Evolutionary conservation across 129 eudicot genomes (phyloP), one percentile per base, ranked within the genome.

Genomic region (Mikania micrantha): DNA sequence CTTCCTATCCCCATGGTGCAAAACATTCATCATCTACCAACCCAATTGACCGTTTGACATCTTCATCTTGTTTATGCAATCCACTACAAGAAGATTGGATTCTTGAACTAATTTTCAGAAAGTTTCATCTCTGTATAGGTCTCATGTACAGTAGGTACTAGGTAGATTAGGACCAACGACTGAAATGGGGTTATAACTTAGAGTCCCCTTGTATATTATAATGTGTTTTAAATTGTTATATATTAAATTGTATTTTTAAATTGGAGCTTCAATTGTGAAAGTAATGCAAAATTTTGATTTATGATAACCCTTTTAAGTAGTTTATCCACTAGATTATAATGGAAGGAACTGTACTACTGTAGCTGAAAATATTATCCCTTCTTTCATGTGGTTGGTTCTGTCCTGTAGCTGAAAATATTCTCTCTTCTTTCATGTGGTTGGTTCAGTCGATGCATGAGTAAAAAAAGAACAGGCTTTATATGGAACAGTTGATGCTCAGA

Each of bases 1-100:
- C 69, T 76, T 32, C 80, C 80, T 9, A 76, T 76, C 32, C 75
- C 80, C 13, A 52, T 68, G 61, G 80, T 68, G 69, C 80, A 76
- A 59, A 76, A 76, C 64, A 36, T 67, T 2, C 80, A 75, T 75
- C 74, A 59, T 69, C n/a, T 75, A 21, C 79, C 61, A 0, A 75
- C 79, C 19, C 49, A 74, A 24, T 34, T 75, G 10, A 75, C 79
- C 3, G 21, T 67, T 67, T 67, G 54, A 66, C 38, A 24, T 22
- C 0, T 29, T 58, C 36, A 38, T 29, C 41, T 74, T 28, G 56
- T 67, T 58, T 66, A 74, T 31, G 15, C 54, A 27, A 42, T 73
- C 25, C 39, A 69, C 39, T 39, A 35, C 17, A 13, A 2, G 25
- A 56, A 38, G 20, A 64, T 36, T 45, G 16, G 21, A 5, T 2